These are phyloP conservation scores for Pythium oligandrum DNA, from an alignment of 352 stramenopile genomes.

Conservation along the genomic window DNA sequence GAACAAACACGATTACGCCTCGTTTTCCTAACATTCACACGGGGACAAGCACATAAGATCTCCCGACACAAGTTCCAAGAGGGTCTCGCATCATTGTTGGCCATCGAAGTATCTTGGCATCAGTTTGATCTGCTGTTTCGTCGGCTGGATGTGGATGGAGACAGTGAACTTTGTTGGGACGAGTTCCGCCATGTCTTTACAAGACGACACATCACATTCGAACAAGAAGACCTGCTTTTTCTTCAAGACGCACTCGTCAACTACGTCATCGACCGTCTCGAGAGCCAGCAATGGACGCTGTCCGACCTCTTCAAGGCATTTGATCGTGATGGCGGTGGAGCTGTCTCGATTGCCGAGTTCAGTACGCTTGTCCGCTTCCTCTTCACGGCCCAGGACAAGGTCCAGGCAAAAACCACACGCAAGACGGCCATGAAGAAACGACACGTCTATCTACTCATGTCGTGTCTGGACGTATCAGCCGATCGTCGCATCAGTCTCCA, in stretches of 20 bases:
- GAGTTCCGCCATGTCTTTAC: constrained; percentile 38
- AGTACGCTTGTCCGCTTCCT: constrained; percentile 41
- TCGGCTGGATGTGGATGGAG: constrained; percentile 27
- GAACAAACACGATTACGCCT: constrained; percentile 24
- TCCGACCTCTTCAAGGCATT: constrained; percentile 44
- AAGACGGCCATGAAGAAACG: constrained; percentile 29
- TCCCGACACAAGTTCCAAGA: constrained; percentile 42
- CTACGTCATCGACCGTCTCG: constrained; percentile 36
- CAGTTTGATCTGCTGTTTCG: constrained; percentile 50
- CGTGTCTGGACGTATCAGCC: constrained; percentile 35
- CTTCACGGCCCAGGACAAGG: constrained; percentile 18
- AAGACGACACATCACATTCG: constrained; percentile 19
- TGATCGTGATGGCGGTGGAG: constrained; percentile 37
- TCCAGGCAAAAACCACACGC: constrained; percentile 12
- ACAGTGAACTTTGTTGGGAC: constrained; percentile 32
- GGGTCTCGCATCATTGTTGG: constrained; percentile 23
- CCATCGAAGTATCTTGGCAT: constrained; percentile 42
- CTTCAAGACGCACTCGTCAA: constrained; percentile 39
- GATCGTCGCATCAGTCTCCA: constrained; percentile 36
- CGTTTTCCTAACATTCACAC: constrained; percentile 28
- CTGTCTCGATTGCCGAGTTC: constrained; percentile 49
- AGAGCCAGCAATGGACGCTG: constrained; percentile 41
- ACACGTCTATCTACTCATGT: constrained; percentile 49
- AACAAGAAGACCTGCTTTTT: constrained; percentile 25
- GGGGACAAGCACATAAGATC: constrained; percentile 17